Evolutionary conservation across 1,284 basidiomycete genomes (phyloP), one percentile per base, ranked within the genome.

Genomic region (Ganoderma meredithae): DNA sequence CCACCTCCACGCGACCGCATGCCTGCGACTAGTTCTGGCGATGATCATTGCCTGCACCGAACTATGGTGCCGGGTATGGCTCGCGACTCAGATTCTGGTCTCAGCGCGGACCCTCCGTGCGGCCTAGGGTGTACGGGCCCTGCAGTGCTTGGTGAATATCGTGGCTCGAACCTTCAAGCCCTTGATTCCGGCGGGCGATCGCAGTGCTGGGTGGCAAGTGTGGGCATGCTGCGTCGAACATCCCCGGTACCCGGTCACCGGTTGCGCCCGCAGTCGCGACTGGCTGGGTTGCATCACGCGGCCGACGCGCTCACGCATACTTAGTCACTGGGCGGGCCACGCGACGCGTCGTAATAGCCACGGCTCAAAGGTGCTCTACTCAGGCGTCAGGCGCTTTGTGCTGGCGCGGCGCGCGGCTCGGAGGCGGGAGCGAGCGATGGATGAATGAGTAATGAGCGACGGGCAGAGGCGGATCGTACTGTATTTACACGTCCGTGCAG

Each of bases 211-310:
- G 9, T 3, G 27, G 53, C 13, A 27, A 55, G 53, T 25, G 27
- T 27, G 13, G 17, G 33, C 1, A 6, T 60, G 55, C 63, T 64
- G 63, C 63, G 63, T 22, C 41, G 63, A 64, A 59, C 7, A 19
- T 59, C 52, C 55, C 31, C 33, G 19, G 47, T 36, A 36, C 6
- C 36, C 36, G 36, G 9, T 9, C 9, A 36, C 36, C 36, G 36
- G 36, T 36, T 36, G 44, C 40, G 9, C 41, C 41, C 41, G 41
- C 41, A 41, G 41, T 17, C 41, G 17, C 41, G 41, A 49, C 44
- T 52, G 61, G 44, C 36, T 36, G 36, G 61, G 31, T 22, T 31
- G 62, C 47, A 40, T 63, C 62, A 63, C 62, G 62, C 56, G 56
- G 56, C 44, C 44, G 44, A 47, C n/a, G 44, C n/a, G 7, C 3